Conservation (phyloP, 768 basidiomycete genomes). For the Fomitopsis pulvina region DNA sequence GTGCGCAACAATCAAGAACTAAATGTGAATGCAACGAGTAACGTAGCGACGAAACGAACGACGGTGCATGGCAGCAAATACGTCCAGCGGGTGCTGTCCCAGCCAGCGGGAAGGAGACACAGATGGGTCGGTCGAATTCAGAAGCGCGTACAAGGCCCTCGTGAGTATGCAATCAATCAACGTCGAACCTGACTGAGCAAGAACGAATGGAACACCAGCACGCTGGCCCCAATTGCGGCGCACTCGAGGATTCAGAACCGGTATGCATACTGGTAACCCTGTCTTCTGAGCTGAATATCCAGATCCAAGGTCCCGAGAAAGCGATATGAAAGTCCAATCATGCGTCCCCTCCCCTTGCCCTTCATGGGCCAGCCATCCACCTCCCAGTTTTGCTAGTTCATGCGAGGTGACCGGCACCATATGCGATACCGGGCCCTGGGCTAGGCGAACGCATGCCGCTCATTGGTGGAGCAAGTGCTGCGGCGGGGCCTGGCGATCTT, state of each 20-base stretch:
- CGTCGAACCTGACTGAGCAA: not conserved
- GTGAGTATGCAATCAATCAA: not conserved
- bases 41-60: not conserved
- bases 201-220: not conserved
- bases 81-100: not conserved
- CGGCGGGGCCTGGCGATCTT: not conserved
- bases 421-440: slow-evolving; percentile 43
- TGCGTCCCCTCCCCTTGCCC: not conserved
- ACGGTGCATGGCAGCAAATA: not conserved
- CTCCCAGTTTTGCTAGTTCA: slow-evolving; percentile 1
- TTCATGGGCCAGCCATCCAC: slow-evolving; percentile 18
- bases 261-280: not conserved
- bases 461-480: not conserved
- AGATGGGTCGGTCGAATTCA: not conserved
- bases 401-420: slow-evolving; percentile 23
- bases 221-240: not conserved
- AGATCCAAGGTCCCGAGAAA: not conserved
- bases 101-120: not conserved
- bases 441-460: slow-evolving; percentile 22
- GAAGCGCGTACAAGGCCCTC: not conserved
- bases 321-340: not conserved
- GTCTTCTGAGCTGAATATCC: not conserved
- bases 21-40: not conserved
- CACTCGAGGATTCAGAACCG: slow-evolving; percentile 4
- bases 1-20: not conserved